These are phyloP conservation scores for Spinellus fusiger DNA, from an alignment of 192 early-diverging fungal species.

Conservation along the genomic window DNA sequence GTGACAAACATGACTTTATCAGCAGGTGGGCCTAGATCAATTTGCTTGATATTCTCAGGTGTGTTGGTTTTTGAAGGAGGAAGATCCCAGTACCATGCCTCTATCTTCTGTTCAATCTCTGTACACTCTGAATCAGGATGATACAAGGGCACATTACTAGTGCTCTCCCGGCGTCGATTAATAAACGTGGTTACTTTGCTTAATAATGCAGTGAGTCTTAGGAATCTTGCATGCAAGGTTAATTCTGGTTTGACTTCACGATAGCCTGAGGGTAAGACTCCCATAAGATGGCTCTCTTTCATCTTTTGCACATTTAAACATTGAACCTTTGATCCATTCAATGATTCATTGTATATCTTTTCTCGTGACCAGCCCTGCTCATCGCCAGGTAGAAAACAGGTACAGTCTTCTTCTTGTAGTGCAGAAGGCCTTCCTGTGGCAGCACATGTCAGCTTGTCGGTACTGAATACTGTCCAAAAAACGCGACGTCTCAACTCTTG, in stretches of 20 bases:
- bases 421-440: slow-evolving; percentile 42
- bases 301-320: slow-evolving; percentile 7
- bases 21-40: slow-evolving; percentile 13
- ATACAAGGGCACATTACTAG: slow-evolving; percentile 29
- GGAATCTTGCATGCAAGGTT: slow-evolving; percentile 25
- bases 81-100: slow-evolving; percentile 33
- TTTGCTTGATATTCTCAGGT: slow-evolving; percentile 29
- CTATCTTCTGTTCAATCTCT: slow-evolving; percentile 28
- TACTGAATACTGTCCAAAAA: slow-evolving; percentile 46
- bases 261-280: not conserved
- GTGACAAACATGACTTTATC: slow-evolving; percentile 17
- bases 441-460: slow-evolving; percentile 41
- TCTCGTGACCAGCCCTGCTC: slow-evolving; percentile 41
- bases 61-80: slow-evolving; percentile 30
- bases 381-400: slow-evolving; percentile 41
- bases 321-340: not conserved
- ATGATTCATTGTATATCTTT: slow-evolving; percentile 19
- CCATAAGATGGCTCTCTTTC: slow-evolving; percentile 3
- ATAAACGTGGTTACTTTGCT: slow-evolving; percentile 40
- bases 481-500: slow-evolving; percentile 44
- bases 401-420: slow-evolving; percentile 43
- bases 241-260: not conserved
- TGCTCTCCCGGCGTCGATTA: slow-evolving; percentile 33
- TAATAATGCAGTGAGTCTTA: slow-evolving; percentile 36
- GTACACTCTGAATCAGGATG: slow-evolving; percentile 42